A percentile compares a stretch with the other conserved stretches of the same genome.
Evolutionary conservation across 2,329 filamentous ascomycete species (phyloP).

Genomic region (Pyrenophora teres): DNA sequence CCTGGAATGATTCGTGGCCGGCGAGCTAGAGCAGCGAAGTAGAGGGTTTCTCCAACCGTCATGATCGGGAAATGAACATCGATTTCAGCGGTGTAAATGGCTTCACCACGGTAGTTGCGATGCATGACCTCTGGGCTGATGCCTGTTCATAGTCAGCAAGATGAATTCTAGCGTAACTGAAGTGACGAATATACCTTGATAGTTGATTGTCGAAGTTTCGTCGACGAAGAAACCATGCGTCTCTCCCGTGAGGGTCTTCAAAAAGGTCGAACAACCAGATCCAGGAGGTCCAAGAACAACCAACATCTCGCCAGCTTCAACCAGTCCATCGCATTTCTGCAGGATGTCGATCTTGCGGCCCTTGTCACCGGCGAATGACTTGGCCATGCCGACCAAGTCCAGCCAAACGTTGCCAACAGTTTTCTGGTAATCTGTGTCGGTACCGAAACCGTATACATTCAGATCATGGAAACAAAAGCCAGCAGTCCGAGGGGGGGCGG

Average conservation of each 20-base stretch:
- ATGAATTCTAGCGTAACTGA: background rate
- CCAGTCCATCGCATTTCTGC: slow-evolving; percentile 68
- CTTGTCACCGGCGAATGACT: slow-evolving; percentile 42
- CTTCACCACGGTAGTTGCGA: slow-evolving; percentile 77
- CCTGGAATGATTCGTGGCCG: slow-evolving; percentile 66
- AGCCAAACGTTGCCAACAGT: slow-evolving; percentile 55
- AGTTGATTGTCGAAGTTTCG: slow-evolving; percentile 75
- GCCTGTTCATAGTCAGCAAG: slow-evolving; percentile 48
- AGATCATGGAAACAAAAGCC: slow-evolving; percentile 54
- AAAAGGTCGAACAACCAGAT: slow-evolving; percentile 77
- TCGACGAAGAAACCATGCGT: slow-evolving; percentile 79
- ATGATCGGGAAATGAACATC: slow-evolving; percentile 81
- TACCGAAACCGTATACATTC: slow-evolving; percentile 56
- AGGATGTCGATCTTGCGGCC: slow-evolving; percentile 65
- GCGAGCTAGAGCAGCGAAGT: slow-evolving; percentile 74
- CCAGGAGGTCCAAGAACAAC: slow-evolving; percentile 73
- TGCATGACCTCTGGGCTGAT: slow-evolving; percentile 76
- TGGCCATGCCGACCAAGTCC: slow-evolving; percentile 46
- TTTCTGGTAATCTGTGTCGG: slow-evolving; percentile 57
- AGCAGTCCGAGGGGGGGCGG: slow-evolving; percentile 50
- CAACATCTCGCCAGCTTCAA: slow-evolving; percentile 74
- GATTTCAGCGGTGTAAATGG: slow-evolving; percentile 84
- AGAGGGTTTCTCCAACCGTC: slow-evolving; percentile 77
- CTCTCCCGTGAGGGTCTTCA: slow-evolving; percentile 84
- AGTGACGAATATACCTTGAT: slow-evolving; percentile 57